Conservation (phyloP, 2,329 filamentous ascomycete species). For the Ascochyta clinopodiicola region DNA sequence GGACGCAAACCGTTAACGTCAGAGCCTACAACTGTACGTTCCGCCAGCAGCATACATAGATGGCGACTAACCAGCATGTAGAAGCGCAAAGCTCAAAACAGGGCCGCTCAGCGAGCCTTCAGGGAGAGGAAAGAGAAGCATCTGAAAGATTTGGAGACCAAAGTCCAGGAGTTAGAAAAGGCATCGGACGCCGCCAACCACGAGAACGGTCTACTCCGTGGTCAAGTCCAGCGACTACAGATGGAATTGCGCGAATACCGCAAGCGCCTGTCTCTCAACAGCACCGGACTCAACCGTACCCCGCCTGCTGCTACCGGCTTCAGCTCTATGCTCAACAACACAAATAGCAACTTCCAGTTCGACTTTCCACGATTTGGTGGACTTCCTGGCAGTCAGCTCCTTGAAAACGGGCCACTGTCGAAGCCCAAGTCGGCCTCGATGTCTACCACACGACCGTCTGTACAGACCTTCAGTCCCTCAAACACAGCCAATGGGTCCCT, state of each 20-base stretch:
- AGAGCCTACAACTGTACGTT: slow-evolving; percentile 91
- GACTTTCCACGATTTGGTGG: slow-evolving; percentile 94
- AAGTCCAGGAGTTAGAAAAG: slow-evolving; percentile 74
- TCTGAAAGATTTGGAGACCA: slow-evolving; percentile 73
- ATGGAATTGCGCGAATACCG: slow-evolving; percentile 88
- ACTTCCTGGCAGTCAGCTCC: slow-evolving; percentile 58
- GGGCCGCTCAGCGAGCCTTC: slow-evolving; percentile 67
- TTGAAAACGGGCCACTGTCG: slow-evolving; percentile 55
- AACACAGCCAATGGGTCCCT: slow-evolving; percentile 34
- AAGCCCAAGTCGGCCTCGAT: slow-evolving; percentile 38
- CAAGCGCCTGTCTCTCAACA: slow-evolving; percentile 76
- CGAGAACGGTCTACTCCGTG: slow-evolving; percentile 82
- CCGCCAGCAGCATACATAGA: slow-evolving; percentile 6
- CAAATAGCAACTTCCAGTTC: slow-evolving; percentile 82
- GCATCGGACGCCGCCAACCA: slow-evolving; percentile 80
- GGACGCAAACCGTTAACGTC: slow-evolving; percentile 94
- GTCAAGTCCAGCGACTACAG: slow-evolving; percentile 88
- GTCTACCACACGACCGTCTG: slow-evolving; percentile 39
- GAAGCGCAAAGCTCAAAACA: slow-evolving; percentile 87
- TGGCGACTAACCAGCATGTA: slow-evolving; percentile 50
- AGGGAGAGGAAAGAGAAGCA: slow-evolving; percentile 70
- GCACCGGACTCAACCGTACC: slow-evolving; percentile 54
- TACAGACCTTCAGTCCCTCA: slow-evolving; percentile 47
- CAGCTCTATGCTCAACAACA: slow-evolving; percentile 55
- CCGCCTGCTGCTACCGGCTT: slow-evolving; percentile 54